Conservation (phyloP, 2,329 filamentous ascomycete genomes). For the Arthrobotrys sinensis region DNA sequence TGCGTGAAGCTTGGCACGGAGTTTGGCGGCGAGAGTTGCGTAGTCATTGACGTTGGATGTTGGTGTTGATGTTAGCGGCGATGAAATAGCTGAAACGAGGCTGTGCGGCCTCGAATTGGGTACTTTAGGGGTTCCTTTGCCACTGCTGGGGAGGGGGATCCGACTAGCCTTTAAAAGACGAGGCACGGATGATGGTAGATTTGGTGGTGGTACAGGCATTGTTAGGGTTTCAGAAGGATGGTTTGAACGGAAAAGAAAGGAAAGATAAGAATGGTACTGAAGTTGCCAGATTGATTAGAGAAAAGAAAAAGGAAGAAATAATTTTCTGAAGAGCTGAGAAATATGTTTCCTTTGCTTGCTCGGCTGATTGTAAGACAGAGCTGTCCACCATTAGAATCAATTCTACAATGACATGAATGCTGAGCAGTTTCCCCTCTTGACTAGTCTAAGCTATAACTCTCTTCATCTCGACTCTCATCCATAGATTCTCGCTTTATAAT, state of each 20-base stretch:
- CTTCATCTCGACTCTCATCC: too few relatives aligned
- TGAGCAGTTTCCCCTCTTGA: too few relatives aligned
- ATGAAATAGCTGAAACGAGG: neutral
- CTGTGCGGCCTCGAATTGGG: neutral
- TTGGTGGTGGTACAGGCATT: neutral
- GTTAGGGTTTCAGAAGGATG: neutral
- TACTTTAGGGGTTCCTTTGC: neutral
- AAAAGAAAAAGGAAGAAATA: too few relatives aligned
- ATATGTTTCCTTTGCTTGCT: too few relatives aligned
- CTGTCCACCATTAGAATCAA: too few relatives aligned
- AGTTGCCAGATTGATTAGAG: too few relatives aligned
- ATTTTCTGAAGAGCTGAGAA: too few relatives aligned
- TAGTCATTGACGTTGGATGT: conserved; percentile 1
- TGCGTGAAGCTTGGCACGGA: conserved; percentile 32
- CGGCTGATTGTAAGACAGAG: too few relatives aligned
- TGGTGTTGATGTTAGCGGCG: neutral
- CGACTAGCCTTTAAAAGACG: conserved; percentile 11
- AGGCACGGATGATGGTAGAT: neutral
- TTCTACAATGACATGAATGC: too few relatives aligned
- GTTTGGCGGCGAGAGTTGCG: conserved; percentile 17
- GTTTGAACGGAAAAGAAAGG: neutral
- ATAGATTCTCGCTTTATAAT: too few relatives aligned
- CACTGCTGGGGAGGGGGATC: conserved; percentile 7
- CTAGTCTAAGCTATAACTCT: too few relatives aligned
- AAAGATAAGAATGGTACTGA: neutral